Percentiles rank a stretch among this genome's conserved stretches.
Evolutionary conservation across 805 yeast species (phyloP).

Genomic region (Metschnikowia peoriensis): DNA sequence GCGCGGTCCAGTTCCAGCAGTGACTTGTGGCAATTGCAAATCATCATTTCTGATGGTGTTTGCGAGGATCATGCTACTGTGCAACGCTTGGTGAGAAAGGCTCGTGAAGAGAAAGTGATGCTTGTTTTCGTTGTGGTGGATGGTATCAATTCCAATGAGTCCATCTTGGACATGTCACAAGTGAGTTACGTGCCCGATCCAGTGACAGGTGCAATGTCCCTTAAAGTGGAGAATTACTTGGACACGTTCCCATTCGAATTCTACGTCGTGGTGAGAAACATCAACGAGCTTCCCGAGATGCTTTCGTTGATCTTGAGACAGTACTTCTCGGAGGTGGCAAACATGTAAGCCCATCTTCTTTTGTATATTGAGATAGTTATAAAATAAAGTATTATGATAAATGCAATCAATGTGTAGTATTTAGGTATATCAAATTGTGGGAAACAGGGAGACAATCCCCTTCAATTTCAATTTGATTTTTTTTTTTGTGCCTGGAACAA

Average conservation of each 20-base stretch:
- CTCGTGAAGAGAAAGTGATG: slow-evolving; percentile 91
- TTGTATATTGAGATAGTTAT: background rate
- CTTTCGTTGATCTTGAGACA: slow-evolving; percentile 86
- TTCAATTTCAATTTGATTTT: too few species aligned
- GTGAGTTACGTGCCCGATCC: slow-evolving; percentile 74
- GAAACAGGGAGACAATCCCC: too few species aligned
- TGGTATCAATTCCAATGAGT: slow-evolving; percentile 79
- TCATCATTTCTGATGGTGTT: slow-evolving; percentile 93
- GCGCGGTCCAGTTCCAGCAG: slow-evolving; percentile 44
- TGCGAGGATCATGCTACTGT: slow-evolving; percentile 91
- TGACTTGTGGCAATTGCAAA: slow-evolving; percentile 91
- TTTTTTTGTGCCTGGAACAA: too few species aligned
- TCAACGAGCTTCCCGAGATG: slow-evolving; percentile 89
- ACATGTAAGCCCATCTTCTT: slow-evolving; percentile 9
- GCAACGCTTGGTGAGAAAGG: slow-evolving; percentile 81
- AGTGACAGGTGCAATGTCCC: slow-evolving; percentile 61
- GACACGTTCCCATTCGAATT: slow-evolving; percentile 96
- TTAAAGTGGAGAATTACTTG: slow-evolving; percentile 79
- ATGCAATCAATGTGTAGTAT: too few species aligned
- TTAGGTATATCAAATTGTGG: too few species aligned
- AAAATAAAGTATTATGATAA: too few species aligned
- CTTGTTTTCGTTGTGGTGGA: slow-evolving; percentile 92
- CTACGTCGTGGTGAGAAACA: slow-evolving; percentile 88
- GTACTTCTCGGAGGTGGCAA: slow-evolving; percentile 69
- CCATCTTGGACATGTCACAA: slow-evolving; percentile 92